These are phyloP conservation scores for Magnolia kwangsiensis DNA, from an alignment of 164 flowering plant genomes.

Conservation along the genomic window DNA sequence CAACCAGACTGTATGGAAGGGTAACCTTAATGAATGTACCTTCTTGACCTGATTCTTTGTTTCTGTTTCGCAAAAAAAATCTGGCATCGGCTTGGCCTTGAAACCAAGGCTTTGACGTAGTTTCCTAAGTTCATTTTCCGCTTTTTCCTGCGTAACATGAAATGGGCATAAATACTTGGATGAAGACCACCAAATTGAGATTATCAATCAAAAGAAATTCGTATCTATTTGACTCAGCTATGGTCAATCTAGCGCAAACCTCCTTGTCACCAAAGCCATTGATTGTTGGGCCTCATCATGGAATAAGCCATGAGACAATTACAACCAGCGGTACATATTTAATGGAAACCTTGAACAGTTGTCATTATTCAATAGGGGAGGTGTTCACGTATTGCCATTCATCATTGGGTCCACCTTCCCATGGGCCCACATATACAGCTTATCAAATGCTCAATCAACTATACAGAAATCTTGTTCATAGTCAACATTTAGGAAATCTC, in stretches of 20 bases:
- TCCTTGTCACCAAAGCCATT: background rate
- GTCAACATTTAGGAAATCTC: background rate
- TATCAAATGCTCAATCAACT: background rate
- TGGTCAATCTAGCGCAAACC: background rate
- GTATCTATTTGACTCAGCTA: background rate
- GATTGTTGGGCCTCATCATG: background rate
- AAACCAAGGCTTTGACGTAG: slow-evolving; percentile 28
- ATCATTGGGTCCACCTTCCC: background rate
- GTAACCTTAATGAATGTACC: slow-evolving; percentile 22
- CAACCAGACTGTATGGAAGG: background rate
- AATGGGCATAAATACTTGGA: background rate
- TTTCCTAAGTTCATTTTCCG: slow-evolving; percentile 23
- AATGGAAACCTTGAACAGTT: background rate
- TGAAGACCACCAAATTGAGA: background rate
- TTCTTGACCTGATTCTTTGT: slow-evolving; percentile 30
- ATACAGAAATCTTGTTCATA: background rate
- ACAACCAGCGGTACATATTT: background rate
- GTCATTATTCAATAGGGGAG: background rate
- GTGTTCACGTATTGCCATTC: background rate
- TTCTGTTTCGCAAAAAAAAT: slow-evolving; percentile 19
- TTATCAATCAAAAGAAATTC: background rate
- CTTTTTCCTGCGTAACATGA: slow-evolving; percentile 38
- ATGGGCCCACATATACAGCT: background rate
- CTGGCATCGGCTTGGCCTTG: slow-evolving; percentile 32
- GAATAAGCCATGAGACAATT: background rate